These are phyloP conservation scores for Crithidia fasciculata DNA, from an alignment of 208 protist species.

Conservation along the genomic window DNA sequence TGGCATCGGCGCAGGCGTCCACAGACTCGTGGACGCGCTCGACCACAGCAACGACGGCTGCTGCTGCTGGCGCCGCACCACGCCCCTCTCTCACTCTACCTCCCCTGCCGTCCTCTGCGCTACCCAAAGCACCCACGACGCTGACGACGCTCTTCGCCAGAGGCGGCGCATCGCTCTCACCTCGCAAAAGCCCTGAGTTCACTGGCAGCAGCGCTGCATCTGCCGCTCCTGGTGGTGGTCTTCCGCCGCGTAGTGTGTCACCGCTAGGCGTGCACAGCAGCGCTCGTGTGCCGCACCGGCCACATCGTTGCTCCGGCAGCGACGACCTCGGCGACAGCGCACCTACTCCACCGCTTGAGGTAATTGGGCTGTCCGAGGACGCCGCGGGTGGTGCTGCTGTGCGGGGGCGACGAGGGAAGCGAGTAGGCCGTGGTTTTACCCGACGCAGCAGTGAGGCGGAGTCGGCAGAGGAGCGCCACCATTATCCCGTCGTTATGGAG, in stretches of 20 bases:
- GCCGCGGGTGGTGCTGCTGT: background rate
- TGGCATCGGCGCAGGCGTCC: too few relatives aligned
- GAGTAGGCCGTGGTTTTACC: conserved; percentile 16
- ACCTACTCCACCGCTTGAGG: background rate
- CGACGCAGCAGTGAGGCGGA: background rate
- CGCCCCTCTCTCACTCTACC: background rate
- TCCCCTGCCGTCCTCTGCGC: conserved; percentile 10
- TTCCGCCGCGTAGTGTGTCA: background rate
- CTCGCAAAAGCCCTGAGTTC: background rate
- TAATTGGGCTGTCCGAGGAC: background rate
- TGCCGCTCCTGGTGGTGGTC: too few relatives aligned
- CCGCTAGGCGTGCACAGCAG: background rate
- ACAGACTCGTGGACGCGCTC: background rate
- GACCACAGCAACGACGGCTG: background rate
- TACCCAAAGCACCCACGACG: background rate
- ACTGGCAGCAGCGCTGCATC: too few relatives aligned
- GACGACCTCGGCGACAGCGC: conserved; percentile 1
- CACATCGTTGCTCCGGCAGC: background rate
- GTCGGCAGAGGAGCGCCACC: background rate
- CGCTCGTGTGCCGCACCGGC: background rate
- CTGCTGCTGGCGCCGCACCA: background rate
- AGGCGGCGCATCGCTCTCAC: background rate
- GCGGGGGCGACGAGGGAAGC: conserved; percentile 6
- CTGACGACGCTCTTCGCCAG: background rate
- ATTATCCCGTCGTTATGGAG: background rate